Evolutionary conservation across 1,139 yeast species (phyloP).

Genomic region (Hansenula anomala): DNA sequence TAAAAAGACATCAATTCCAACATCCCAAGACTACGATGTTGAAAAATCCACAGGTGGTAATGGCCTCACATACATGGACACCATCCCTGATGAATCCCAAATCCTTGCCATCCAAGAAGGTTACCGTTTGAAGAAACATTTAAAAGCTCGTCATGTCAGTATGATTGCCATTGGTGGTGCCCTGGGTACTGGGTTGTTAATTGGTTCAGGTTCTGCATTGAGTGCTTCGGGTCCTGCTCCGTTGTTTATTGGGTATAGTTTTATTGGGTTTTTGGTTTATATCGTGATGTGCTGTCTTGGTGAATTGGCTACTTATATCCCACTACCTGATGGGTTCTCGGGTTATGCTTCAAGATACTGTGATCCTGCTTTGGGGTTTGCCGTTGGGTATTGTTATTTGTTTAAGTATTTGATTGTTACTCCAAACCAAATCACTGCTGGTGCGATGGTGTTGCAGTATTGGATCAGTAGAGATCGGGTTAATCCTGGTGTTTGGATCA

Average conservation of each 20-base stretch:
- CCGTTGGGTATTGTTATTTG: conserved; percentile 75
- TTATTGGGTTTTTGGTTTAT: conserved; percentile 66
- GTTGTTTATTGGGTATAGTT: conserved; percentile 61
- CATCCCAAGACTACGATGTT: too few species aligned
- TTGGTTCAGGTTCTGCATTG: conserved; percentile 71
- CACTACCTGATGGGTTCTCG: conserved; percentile 63
- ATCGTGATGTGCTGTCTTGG: conserved; percentile 80
- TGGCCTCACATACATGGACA: not conserved
- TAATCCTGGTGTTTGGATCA: conserved; percentile 65
- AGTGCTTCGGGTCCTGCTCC: conserved; percentile 80
- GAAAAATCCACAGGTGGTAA: not conserved
- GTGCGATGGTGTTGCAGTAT: conserved; percentile 61
- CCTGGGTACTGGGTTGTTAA: conserved; percentile 72
- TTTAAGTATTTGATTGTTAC: conserved; percentile 74
- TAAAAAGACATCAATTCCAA: too few species aligned
- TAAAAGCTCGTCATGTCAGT: conserved; percentile 70
- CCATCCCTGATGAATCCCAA: conserved; percentile 6
- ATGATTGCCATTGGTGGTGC: conserved; percentile 87
- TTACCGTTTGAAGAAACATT: conserved; percentile 52
- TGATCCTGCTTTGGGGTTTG: conserved; percentile 75
- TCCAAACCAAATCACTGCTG: conserved; percentile 74
- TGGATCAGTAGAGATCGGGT: conserved; percentile 51
- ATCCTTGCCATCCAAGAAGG: conserved; percentile 34
- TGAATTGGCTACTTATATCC: conserved; percentile 65
- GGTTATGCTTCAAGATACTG: conserved; percentile 64